Evolutionary conservation across 805 yeast genomes (phyloP).

Genomic region (Metschnikowia colocasiae): DNA sequence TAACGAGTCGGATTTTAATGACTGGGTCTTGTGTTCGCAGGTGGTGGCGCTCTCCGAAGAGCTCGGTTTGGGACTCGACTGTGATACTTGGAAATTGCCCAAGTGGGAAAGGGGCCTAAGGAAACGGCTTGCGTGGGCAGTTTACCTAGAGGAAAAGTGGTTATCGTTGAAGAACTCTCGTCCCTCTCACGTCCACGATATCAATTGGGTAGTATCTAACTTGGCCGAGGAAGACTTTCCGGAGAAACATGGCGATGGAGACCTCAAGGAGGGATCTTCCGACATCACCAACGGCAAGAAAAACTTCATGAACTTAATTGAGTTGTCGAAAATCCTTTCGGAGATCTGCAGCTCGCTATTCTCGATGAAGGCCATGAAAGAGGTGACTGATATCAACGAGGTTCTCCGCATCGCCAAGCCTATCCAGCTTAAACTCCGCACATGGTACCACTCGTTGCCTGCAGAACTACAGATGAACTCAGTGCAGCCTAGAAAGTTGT

Average conservation of each 20-base stretch:
- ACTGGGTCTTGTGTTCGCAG: constrained; percentile 83
- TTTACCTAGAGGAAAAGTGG: constrained; percentile 91
- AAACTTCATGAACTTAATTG: constrained; percentile 64
- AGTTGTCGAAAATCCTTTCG: constrained; percentile 62
- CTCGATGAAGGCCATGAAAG: constrained; percentile 61
- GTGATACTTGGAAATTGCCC: constrained; percentile 87
- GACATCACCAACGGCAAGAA: constrained; percentile 70
- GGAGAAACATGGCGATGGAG: constrained; percentile 56
- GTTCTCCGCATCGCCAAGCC: constrained; percentile 80
- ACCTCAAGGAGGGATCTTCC: constrained; percentile 53
- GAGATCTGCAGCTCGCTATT: constrained; percentile 72
- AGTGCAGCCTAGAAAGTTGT: constrained; percentile 57
- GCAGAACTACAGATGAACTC: constrained; percentile 59
- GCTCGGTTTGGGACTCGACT: constrained; percentile 85
- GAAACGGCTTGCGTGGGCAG: constrained; percentile 92
- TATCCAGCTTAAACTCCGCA: constrained; percentile 61
- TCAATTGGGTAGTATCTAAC: constrained; percentile 75
- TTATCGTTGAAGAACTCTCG: constrained; percentile 73
- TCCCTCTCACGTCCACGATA: constrained; percentile 72
- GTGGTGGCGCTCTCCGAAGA: constrained; percentile 88
- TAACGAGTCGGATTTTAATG: constrained; percentile 49
- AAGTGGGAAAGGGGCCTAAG: constrained; percentile 93
- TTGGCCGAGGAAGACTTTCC: constrained; percentile 77
- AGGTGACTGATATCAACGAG: constrained; percentile 56
- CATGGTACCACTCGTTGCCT: constrained; percentile 76